Base-by-base conservation (phyloP, 257 asterid species). In the Scutellaria baicalensis region DNA sequence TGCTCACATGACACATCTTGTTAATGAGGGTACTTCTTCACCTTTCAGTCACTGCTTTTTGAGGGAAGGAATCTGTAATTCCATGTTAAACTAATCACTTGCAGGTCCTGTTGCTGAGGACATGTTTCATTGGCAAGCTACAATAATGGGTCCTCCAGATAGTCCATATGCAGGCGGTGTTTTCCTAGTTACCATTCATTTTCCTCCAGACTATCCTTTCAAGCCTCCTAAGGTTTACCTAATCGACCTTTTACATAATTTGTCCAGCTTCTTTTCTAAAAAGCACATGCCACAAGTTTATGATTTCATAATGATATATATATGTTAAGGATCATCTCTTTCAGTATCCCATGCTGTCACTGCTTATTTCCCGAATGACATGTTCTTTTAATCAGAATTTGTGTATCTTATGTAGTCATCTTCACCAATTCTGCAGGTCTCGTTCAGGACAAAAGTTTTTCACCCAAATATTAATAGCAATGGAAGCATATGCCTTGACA, bases 61-160 rank as follows among this genome's bases (percentile, higher is more conserved):
- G 16, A 10, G 31, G 54, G 59, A 56, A 18, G 38, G 38, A 61
- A 59, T 35, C 18, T 58, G 39, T 9, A 14, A 31, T n/a, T 43
- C 14, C 11, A 8, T 1, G 1, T 13, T 55, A 16, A 13, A 58
- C 50, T 43, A 35, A 56, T 48, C 59, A 55, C 52, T 60, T 61
- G 39, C 84, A 87, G 95, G 96, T 50, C 94, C 96, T 59, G 92
- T 87, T 57, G 86, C 85, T 64, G 92, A 89, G 71, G 94, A 89
- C 82, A 81, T 89, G 92, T 89, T 89, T 68, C 96, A 89, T 69
- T 89, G 96, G 96, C 92, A 87, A 81, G 95, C 95, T 40, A 87
- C 95, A 13, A 89, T 89, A 33, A 85, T 89, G 87, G 95, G 96
- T 51, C 96, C 96, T 44, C 78, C 89, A 31, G 96, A 85, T 71